Percentiles rank a stretch among this genome's conserved stretches.
phyloP scores from a whole-genome alignment of 2,329 filamentous ascomycete genomes.

The Colletotrichum karsti region DNA sequence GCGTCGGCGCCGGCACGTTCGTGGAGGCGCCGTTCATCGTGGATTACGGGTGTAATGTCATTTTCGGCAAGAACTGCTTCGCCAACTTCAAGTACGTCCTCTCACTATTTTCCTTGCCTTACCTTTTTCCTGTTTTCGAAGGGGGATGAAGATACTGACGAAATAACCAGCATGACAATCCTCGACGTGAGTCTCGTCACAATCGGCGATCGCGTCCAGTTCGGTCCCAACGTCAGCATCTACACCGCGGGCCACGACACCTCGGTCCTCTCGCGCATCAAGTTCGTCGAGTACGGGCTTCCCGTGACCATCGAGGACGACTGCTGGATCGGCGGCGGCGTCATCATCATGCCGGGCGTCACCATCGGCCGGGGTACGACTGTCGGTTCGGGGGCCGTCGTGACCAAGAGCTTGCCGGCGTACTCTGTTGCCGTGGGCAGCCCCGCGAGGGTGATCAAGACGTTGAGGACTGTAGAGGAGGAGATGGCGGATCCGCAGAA shows the following conservation, averaged over 20 bases:
- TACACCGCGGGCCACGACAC: conserved; percentile 61
- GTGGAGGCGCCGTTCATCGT: conserved; percentile 67
- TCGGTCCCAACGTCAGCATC: conserved; percentile 61
- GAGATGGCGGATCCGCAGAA: conserved; percentile 14
- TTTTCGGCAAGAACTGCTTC: conserved; percentile 65
- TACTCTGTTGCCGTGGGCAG: conserved; percentile 46
- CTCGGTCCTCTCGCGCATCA: conserved; percentile 54
- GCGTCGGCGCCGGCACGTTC: conserved; percentile 55
- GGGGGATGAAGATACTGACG: not conserved
- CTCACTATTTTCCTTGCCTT: too few species aligned
- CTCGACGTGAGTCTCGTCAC: conserved; percentile 60
- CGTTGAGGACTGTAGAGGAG: conserved; percentile 20
- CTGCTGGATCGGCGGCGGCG: conserved; percentile 57
- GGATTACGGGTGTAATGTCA: conserved; percentile 71
- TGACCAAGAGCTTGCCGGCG: conserved; percentile 45
- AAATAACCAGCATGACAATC: conserved; percentile 46
- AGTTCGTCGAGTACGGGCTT: conserved; percentile 57
- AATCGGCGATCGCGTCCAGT: conserved; percentile 59
- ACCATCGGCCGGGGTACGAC: conserved; percentile 49
- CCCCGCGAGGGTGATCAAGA: conserved; percentile 43
- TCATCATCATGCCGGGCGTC: conserved; percentile 50
- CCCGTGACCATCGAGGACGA: conserved; percentile 57
- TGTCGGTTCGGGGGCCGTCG: conserved; percentile 47
- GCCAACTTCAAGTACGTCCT: conserved; percentile 53
- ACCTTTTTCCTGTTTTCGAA: not conserved